Evolutionary conservation across 306 rosid genomes (phyloP).

Genomic region (Pterocarpus santalinus): DNA sequence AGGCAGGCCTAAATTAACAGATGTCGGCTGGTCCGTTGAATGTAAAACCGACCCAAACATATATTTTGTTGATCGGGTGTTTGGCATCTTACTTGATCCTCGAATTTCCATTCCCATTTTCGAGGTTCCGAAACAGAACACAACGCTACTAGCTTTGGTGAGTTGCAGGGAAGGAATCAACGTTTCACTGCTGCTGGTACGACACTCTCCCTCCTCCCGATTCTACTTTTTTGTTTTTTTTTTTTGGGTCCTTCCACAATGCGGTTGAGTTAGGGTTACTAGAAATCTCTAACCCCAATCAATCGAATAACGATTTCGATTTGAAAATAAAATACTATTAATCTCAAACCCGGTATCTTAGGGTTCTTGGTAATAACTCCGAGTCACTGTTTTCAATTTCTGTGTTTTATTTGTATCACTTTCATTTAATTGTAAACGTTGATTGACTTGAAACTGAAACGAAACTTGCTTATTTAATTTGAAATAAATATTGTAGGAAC

Average conservation of each 20-base stretch:
- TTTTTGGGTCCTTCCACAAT: neutral
- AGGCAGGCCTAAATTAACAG: neutral
- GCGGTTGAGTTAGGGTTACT: neutral
- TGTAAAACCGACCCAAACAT: neutral
- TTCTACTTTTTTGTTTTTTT: neutral
- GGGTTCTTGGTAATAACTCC: conserved; percentile 6
- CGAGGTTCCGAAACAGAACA: neutral
- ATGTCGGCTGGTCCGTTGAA: neutral
- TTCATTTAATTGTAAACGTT: neutral
- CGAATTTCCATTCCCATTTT: neutral
- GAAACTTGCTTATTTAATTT: neutral
- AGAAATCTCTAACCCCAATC: neutral
- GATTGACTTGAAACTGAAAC: conserved; percentile 4
- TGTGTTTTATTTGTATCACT: neutral
- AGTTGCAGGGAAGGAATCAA: neutral
- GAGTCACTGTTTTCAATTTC: neutral
- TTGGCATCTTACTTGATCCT: neutral
- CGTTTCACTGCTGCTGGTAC: conserved; percentile 26
- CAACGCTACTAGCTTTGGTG: neutral
- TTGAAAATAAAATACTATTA: neutral
- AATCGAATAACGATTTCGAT: neutral
- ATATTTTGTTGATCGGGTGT: neutral
- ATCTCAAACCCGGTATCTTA: neutral
- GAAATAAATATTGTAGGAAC: neutral
- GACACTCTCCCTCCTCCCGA: neutral